phyloP scores from a whole-genome alignment of 306 rosid species.

The Crotalaria pallida region DNA sequence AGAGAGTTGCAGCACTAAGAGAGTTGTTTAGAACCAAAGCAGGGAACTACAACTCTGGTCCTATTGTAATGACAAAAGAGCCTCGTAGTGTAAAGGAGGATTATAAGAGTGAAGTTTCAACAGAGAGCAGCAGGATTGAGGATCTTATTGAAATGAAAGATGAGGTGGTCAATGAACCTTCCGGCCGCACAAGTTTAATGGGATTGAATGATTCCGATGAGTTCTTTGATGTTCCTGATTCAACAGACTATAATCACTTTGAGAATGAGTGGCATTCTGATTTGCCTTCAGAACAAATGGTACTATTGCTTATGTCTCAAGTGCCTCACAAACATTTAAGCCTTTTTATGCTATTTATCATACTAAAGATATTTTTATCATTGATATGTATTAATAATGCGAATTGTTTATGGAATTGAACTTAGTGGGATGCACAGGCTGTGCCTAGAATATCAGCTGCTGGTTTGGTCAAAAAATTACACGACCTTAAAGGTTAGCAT shows the following conservation, averaged over 20 bases:
- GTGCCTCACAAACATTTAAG: not conserved
- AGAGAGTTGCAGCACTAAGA: conserved; percentile 74
- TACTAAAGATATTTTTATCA: not conserved
- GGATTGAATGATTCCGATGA: conserved; percentile 74
- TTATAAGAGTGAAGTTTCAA: conserved; percentile 30
- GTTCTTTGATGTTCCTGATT: conserved; percentile 87
- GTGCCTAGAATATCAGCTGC: conserved; percentile 50
- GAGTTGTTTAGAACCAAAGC: conserved; percentile 56
- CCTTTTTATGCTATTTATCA: not conserved
- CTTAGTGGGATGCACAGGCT: conserved; percentile 31
- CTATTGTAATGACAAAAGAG: conserved; percentile 33
- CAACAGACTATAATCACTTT: conserved; percentile 45
- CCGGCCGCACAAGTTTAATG: conserved; percentile 49
- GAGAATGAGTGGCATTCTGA: conserved; percentile 55
- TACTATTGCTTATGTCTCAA: conserved; percentile 18
- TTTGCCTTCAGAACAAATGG: conserved; percentile 39
- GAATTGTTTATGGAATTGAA: conserved; percentile 11
- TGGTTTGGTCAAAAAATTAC: conserved; percentile 60
- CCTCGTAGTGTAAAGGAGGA: conserved; percentile 37
- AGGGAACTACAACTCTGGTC: conserved; percentile 29
- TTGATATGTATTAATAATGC: not conserved
- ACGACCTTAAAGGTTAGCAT: conserved; percentile 66
- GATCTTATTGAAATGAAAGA: conserved; percentile 27
- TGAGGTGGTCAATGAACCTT: conserved; percentile 34
- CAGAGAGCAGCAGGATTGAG: conserved; percentile 30